phyloP scores from a whole-genome alignment of 768 basidiomycete species.

The Phaeolepiota aurea region DNA sequence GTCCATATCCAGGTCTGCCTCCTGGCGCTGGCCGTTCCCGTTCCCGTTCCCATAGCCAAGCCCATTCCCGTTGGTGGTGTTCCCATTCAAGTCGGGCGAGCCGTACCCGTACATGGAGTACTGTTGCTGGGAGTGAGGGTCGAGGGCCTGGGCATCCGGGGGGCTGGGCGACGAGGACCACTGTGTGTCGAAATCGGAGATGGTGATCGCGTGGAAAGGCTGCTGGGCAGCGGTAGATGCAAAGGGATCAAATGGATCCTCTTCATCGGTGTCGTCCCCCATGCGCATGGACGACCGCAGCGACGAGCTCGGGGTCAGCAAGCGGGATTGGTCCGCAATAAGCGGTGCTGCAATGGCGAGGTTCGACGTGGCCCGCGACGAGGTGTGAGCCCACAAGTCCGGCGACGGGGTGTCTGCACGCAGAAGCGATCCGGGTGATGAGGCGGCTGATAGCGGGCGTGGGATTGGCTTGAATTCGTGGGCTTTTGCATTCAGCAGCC shows the following conservation, averaged over 20 bases:
- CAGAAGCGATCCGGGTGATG: conserved; percentile 44
- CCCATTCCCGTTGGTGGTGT: conserved; percentile 14
- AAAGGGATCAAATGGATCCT: conserved; percentile 82
- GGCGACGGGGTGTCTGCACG: conserved; percentile 82
- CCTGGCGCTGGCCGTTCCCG: conserved; percentile 9
- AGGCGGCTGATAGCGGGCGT: conserved; percentile 70
- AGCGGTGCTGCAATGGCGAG: conserved; percentile 89
- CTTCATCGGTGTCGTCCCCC: conserved; percentile 62
- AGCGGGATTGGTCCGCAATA: conserved; percentile 60
- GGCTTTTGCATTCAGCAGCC: conserved; percentile 84
- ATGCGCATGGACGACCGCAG: conserved; percentile 56
- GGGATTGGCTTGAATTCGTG: conserved; percentile 82
- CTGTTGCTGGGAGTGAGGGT: conserved; percentile 15
- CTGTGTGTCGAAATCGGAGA: conserved; percentile 54
- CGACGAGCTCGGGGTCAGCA: conserved; percentile 62
- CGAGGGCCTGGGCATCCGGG: conserved; percentile 36
- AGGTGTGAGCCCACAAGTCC: conserved; percentile 80
- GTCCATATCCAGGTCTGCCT: conserved; percentile 31
- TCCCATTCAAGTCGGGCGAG: conserved; percentile 10
- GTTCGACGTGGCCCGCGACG: conserved; percentile 66
- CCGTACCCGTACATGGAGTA: conserved; percentile 11
- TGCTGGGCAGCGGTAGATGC: conserved; percentile 38
- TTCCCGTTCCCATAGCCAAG: conserved; percentile 16
- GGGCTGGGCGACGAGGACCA: conserved; percentile 46
- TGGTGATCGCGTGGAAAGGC: conserved; percentile 54